phyloP scores from a whole-genome alignment of 257 asterid genomes.

The Orobanche coerulescens region DNA sequence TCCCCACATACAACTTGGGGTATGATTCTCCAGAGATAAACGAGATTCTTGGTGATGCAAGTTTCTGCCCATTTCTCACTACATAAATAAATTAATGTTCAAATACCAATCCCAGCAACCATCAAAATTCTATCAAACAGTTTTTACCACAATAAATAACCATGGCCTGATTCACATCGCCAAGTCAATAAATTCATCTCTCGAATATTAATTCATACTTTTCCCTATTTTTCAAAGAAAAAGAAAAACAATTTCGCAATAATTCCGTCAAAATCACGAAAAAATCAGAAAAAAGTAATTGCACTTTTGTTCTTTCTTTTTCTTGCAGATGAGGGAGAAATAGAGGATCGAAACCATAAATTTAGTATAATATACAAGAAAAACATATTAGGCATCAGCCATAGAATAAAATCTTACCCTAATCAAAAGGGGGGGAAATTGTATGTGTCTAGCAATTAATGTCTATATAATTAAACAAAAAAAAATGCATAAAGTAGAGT shows the following conservation, averaged over 20 bases:
- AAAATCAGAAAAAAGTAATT: no score
- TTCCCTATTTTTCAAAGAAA: no score
- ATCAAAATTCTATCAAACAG: background rate
- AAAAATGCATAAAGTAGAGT: background rate
- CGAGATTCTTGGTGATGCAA: slow-evolving; percentile 27
- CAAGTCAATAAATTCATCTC: background rate
- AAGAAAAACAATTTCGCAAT: no score
- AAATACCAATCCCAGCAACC: background rate
- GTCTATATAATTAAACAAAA: background rate
- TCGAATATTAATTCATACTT: background rate
- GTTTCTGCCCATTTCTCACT: slow-evolving; percentile 34
- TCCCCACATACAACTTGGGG: slow-evolving; percentile 57
- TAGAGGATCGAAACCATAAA: background rate
- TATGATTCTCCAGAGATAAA: slow-evolving; percentile 28
- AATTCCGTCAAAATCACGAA: no score
- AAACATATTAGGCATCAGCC: background rate
- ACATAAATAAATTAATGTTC: background rate
- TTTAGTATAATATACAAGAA: background rate
- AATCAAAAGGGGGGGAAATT: background rate
- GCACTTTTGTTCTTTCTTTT: no score
- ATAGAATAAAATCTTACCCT: background rate
- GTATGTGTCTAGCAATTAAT: background rate
- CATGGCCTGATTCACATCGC: slow-evolving; percentile 7
- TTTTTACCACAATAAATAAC: background rate
- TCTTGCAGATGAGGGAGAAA: background rate